phyloP scores from a whole-genome alignment of 805 yeast species.

The Lachancea fermentati region DNA sequence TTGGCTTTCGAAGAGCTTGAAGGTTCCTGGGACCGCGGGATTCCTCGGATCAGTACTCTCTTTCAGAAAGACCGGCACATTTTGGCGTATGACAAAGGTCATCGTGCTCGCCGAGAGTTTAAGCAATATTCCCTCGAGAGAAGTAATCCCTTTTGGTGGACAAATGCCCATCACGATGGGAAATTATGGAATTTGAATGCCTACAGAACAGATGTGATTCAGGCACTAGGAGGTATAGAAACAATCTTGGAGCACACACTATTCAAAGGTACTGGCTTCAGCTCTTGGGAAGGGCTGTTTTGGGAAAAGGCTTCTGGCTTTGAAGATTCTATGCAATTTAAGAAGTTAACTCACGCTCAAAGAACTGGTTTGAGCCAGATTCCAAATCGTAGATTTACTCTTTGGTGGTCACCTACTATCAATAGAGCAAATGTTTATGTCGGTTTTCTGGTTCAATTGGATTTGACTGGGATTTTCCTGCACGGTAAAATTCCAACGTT shows the following conservation, averaged over 20 bases:
- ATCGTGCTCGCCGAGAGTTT: constrained; percentile 75
- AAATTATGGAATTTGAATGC: constrained; percentile 90
- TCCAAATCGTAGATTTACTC: constrained; percentile 92
- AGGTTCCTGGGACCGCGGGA: constrained; percentile 93
- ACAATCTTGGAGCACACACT: constrained; percentile 92
- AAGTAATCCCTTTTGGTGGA: constrained; percentile 95
- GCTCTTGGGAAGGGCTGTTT: constrained; percentile 96
- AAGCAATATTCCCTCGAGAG: constrained; percentile 66
- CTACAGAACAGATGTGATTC: constrained; percentile 92
- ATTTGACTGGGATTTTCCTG: constrained; percentile 90
- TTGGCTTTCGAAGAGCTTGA: constrained; percentile 90
- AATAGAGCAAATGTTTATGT: constrained; percentile 97
- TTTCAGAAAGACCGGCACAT: constrained; percentile 95
- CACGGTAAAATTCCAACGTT: constrained; percentile 98
- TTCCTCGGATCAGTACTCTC: constrained; percentile 90
- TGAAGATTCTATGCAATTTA: constrained; percentile 92
- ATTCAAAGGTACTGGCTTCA: constrained; percentile 95
- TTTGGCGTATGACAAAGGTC: constrained; percentile 91
- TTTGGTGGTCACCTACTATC: constrained; percentile 99
- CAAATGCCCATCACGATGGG: constrained; percentile 89
- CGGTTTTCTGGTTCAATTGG: constrained; percentile 93
- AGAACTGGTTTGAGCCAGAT: constrained; percentile 95
- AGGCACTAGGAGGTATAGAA: constrained; percentile 95
- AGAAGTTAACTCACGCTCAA: constrained; percentile 95
- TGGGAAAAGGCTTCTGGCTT: constrained; percentile 99